Evolutionary conservation across 768 basidiomycete genomes (phyloP).

Genomic region (Kwoniella bestiolae): DNA sequence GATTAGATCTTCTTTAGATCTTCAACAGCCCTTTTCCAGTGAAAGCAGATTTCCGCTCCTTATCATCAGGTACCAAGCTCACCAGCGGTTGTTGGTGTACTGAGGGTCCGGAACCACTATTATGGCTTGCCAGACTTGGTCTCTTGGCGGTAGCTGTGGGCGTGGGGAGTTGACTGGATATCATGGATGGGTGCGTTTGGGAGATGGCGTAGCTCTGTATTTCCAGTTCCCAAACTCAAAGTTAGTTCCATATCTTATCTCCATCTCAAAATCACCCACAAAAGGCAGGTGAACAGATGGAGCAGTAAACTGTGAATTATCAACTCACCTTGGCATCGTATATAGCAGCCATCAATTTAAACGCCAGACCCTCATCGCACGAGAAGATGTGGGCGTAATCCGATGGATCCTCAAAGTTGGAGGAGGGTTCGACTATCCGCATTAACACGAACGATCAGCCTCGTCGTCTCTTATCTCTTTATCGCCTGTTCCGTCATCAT

Average conservation of each 20-base stretch:
- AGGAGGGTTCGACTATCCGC: slow-evolving; percentile 57
- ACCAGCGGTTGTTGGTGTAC: slow-evolving; percentile 20
- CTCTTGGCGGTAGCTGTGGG: not conserved
- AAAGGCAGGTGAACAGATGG: not conserved
- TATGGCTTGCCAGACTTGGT: not conserved
- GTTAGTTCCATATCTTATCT: not conserved
- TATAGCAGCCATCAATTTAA: slow-evolving; percentile 45
- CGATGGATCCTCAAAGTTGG: slow-evolving; percentile 81
- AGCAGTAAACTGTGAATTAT: not conserved
- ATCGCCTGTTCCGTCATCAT: too few species aligned
- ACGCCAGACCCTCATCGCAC: slow-evolving; percentile 61
- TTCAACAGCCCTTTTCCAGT: slow-evolving; percentile 43
- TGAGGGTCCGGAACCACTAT: not conserved
- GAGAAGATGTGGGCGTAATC: slow-evolving; percentile 89
- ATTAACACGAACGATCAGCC: too few species aligned
- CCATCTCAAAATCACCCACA: not conserved
- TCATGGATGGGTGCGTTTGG: not conserved
- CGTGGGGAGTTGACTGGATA: not conserved
- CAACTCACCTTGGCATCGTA: slow-evolving; percentile 53
- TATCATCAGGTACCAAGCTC: slow-evolving; percentile 18
- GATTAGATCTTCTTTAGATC: slow-evolving; percentile 15
- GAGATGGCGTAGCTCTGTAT: slow-evolving; percentile 21
- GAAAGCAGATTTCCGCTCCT: slow-evolving; percentile 24
- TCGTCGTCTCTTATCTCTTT: too few species aligned
- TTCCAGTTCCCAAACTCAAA: too few species aligned